Evolutionary conservation across 2,329 filamentous ascomycete genomes (phyloP).

Genomic region (Verticillium nonalfalfae): DNA sequence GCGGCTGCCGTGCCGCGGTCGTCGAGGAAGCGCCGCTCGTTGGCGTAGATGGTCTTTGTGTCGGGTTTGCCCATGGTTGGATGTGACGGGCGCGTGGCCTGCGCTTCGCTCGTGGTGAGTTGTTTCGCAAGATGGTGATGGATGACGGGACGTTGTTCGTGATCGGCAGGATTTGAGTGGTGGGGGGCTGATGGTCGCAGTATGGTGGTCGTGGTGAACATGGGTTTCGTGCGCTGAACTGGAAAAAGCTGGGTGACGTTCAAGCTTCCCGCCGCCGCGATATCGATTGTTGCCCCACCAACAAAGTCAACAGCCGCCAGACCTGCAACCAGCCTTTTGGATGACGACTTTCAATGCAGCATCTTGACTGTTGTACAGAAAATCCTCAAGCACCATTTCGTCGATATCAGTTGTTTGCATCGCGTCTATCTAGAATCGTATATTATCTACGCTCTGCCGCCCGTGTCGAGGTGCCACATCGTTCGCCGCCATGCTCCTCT

Average conservation of each 20-base stretch:
- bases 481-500: conserved; percentile 45
- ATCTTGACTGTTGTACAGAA: conserved; percentile 1
- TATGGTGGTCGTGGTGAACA: not conserved
- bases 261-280: not conserved
- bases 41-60: conserved; percentile 57
- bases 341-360: conserved; percentile 4
- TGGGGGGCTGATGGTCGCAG: not conserved
- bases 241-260: not conserved
- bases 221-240: not conserved
- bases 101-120: too few species aligned
- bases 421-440: too few species aligned
- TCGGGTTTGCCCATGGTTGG: conserved; percentile 29
- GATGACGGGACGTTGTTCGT: not conserved
- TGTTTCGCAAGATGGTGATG: not conserved
- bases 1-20: conserved; percentile 75
- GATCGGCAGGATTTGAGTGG: not conserved
- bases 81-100: not conserved
- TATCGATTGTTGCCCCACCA: conserved; percentile 30
- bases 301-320: conserved; percentile 17
- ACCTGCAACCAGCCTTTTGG: conserved; percentile 1
- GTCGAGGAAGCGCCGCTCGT: conserved; percentile 78
- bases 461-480: not conserved
- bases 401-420: not conserved
- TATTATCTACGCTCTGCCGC: not conserved
- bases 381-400: not conserved